A percentile compares a stretch with the other conserved stretches of the same genome.
Evolutionary conservation across 768 basidiomycete genomes (phyloP).

Genomic region (Glaciozyma martinii): DNA sequence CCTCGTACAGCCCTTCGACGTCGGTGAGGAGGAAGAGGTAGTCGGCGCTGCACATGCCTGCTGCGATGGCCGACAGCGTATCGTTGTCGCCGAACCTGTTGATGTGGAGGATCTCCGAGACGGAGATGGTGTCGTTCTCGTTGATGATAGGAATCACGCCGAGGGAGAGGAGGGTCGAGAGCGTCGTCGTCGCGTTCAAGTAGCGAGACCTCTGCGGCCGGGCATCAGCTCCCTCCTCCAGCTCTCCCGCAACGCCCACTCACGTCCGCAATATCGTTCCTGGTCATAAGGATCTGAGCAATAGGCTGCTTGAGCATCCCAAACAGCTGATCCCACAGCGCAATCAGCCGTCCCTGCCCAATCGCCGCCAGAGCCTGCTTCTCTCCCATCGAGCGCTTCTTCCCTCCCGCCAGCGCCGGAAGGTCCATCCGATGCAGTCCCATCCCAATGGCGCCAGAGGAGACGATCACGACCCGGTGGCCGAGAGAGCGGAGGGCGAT

Average conservation of each 20-base stretch:
- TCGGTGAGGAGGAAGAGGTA: conserved; percentile 95
- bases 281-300: conserved; percentile 84
- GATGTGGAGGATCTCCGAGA: conserved; percentile 69
- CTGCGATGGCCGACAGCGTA: conserved; percentile 91
- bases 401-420: conserved; percentile 26
- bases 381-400: conserved; percentile 71
- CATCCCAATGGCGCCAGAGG: conserved; percentile 95
- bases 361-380: conserved; percentile 95
- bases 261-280: conserved; percentile 96
- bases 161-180: conserved; percentile 81
- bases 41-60: conserved; percentile 95
- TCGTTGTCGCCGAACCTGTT: conserved; percentile 97
- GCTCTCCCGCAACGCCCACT: conserved; percentile 27
- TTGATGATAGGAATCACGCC: conserved; percentile 97
- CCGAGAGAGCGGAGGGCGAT: conserved; percentile 65
- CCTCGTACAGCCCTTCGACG: conserved; percentile 88
- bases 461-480: conserved; percentile 90
- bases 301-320: conserved; percentile 88
- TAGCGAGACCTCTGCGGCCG: conserved; percentile 73
- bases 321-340: conserved; percentile 94
- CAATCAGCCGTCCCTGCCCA: conserved; percentile 91
- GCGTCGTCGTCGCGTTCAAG: conserved; percentile 89
- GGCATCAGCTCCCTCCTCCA: not conserved
- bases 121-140: conserved; percentile 97
- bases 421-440: conserved; percentile 87